Evolutionary conservation across 306 rosid species (phyloP).

Genomic region (Dryas octopetala): DNA sequence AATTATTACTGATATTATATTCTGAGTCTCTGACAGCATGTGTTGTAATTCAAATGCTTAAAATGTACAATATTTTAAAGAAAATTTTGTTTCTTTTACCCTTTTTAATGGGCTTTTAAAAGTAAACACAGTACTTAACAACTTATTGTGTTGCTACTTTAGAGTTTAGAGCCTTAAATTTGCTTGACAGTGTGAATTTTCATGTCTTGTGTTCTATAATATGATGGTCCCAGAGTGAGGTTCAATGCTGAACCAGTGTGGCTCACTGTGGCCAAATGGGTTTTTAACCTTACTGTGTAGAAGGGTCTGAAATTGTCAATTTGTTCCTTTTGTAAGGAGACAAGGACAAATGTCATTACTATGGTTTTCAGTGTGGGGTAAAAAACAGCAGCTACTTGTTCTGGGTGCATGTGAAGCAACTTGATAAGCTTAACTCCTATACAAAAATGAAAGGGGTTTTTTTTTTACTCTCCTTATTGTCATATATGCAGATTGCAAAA

Average conservation of each 20-base stretch:
- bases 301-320: neutral
- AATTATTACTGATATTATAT: constrained; percentile 45
- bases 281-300: neutral
- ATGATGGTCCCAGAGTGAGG: neutral
- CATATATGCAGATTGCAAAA: too few species aligned
- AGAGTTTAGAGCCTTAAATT: neutral
- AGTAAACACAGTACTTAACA: neutral
- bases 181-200: neutral
- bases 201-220: too few species aligned
- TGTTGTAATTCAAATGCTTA: constrained; percentile 49
- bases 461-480: too few species aligned
- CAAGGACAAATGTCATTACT: neutral
- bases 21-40: constrained; percentile 24
- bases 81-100: constrained; percentile 16
- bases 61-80: constrained; percentile 36
- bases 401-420: neutral
- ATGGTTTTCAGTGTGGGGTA: neutral
- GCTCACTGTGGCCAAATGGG: neutral
- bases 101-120: neutral
- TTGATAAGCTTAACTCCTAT: neutral
- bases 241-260: neutral
- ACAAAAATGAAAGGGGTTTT: too few species aligned
- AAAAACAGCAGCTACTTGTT: neutral
- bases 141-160: neutral
- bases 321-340: neutral